Conservation (phyloP, 2,329 filamentous ascomycete species). For the Stagonosporopsis cucurbitacearum region DNA sequence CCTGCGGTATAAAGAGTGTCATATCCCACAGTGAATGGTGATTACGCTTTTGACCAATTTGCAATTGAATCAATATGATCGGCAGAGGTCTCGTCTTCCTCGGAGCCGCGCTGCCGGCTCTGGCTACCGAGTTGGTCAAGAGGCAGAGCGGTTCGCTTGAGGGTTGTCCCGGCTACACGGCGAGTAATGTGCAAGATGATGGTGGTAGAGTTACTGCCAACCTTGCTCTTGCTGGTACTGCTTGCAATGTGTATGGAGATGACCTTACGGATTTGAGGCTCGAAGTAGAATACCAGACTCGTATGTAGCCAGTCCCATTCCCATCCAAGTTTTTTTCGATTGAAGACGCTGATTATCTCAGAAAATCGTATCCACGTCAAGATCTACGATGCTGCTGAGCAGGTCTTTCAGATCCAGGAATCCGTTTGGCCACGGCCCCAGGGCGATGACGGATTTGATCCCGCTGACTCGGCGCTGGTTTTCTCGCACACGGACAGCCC, state of each 20-base stretch:
- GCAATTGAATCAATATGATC: slow-evolving; percentile 28
- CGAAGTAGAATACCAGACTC: slow-evolving; percentile 66
- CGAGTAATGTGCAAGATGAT: slow-evolving; percentile 63
- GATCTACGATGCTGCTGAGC: slow-evolving; percentile 71
- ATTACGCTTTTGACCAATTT: slow-evolving; percentile 1
- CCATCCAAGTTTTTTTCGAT: background rate
- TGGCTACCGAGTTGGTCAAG: slow-evolving; percentile 24
- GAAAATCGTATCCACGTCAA: slow-evolving; percentile 73
- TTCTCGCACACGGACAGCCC: slow-evolving; percentile 64
- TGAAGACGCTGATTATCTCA: slow-evolving; percentile 31
- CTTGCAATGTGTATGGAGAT: slow-evolving; percentile 66
- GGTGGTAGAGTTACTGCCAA: slow-evolving; percentile 68
- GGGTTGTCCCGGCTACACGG: slow-evolving; percentile 70
- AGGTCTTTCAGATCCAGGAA: slow-evolving; percentile 76
- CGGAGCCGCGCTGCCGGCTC: slow-evolving; percentile 27
- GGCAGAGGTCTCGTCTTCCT: slow-evolving; percentile 32
- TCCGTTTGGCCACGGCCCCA: slow-evolving; percentile 68
- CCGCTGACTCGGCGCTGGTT: slow-evolving; percentile 55
- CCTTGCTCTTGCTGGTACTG: slow-evolving; percentile 69
- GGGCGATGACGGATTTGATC: slow-evolving; percentile 35
- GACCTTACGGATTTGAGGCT: slow-evolving; percentile 63
- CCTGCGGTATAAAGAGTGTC: slow-evolving; percentile 2
- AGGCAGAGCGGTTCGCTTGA: slow-evolving; percentile 32
- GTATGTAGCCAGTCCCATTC: slow-evolving; percentile 54
- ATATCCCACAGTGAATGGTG: background rate